These are phyloP conservation scores for Crataegus laevigata DNA, from an alignment of 306 rosid species.

Conservation along the genomic window DNA sequence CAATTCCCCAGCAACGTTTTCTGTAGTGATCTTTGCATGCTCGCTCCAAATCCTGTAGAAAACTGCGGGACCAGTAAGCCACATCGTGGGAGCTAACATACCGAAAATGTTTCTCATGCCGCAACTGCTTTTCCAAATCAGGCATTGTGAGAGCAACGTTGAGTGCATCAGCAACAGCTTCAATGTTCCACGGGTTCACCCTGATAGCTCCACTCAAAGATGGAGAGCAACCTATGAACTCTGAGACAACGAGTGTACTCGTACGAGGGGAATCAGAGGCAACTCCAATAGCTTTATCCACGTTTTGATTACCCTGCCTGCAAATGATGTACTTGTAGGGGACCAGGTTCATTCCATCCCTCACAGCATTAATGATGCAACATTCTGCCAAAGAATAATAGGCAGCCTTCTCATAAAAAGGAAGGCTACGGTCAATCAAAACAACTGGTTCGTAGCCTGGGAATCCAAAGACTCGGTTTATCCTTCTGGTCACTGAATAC, in stretches of 20 bases:
- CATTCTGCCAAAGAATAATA: slow-evolving; percentile 75
- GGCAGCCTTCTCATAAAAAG: slow-evolving; percentile 65
- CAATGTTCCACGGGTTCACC: slow-evolving; percentile 77
- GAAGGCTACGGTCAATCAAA: slow-evolving; percentile 48
- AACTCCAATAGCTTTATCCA: slow-evolving; percentile 38
- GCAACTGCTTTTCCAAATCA: slow-evolving; percentile 46
- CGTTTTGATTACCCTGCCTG: slow-evolving; percentile 62
- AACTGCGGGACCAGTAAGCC: slow-evolving; percentile 69
- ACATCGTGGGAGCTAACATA: slow-evolving; percentile 84
- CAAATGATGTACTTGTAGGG: slow-evolving; percentile 65
- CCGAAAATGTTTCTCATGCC: slow-evolving; percentile 74
- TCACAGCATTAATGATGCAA: slow-evolving; percentile 73
- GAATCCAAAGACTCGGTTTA: slow-evolving; percentile 48
- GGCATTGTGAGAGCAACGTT: slow-evolving; percentile 52
- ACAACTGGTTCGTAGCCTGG: slow-evolving; percentile 66
- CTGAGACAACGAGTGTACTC: slow-evolving; percentile 75
- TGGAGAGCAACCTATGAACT: slow-evolving; percentile 85
- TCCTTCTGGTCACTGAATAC: slow-evolving; percentile 34
- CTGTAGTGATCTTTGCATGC: slow-evolving; percentile 67
- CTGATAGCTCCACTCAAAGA: slow-evolving; percentile 91
- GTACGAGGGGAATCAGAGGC: slow-evolving; percentile 31
- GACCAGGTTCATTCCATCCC: slow-evolving; percentile 84
- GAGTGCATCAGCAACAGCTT: slow-evolving; percentile 73
- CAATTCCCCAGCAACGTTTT: slow-evolving; percentile 69
- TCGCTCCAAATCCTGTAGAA: slow-evolving; percentile 55